Percentiles rank a stretch among this genome's conserved stretches.
Evolutionary conservation across 345 rosid species (phyloP).

Genomic region (Zanthoxylum bungeanum): DNA sequence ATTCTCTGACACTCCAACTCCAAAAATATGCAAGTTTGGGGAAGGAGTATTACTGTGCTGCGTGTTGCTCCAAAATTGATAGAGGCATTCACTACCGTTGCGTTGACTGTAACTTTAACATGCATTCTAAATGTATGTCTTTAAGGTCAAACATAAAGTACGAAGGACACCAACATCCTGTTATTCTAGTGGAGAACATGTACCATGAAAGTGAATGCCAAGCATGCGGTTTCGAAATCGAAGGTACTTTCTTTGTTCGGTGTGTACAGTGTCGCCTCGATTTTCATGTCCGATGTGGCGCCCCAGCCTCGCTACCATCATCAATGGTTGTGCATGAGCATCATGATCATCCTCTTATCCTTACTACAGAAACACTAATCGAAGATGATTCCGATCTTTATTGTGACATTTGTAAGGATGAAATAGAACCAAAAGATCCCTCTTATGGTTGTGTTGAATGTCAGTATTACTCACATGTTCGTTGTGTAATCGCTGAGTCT

Average conservation of each 20-base stretch:
- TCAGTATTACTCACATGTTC: background rate
- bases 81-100: background rate
- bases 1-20: background rate
- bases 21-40: too few species aligned
- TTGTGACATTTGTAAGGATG: background rate
- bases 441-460: background rate
- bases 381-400: background rate
- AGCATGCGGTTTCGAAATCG: background rate
- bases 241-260: background rate
- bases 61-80: background rate
- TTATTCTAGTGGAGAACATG: background rate
- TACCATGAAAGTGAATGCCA: background rate
- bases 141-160: background rate
- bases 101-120: background rate
- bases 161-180: background rate
- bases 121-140: background rate
- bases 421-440: background rate
- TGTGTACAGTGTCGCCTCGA: background rate
- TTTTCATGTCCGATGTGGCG: background rate
- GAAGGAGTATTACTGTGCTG: background rate
- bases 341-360: background rate
- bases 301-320: background rate
- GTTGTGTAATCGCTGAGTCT: background rate
- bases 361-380: background rate
- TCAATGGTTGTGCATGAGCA: background rate